phyloP scores from a whole-genome alignment of 768 basidiomycete species.

The Hemileccinum rubropunctum region DNA sequence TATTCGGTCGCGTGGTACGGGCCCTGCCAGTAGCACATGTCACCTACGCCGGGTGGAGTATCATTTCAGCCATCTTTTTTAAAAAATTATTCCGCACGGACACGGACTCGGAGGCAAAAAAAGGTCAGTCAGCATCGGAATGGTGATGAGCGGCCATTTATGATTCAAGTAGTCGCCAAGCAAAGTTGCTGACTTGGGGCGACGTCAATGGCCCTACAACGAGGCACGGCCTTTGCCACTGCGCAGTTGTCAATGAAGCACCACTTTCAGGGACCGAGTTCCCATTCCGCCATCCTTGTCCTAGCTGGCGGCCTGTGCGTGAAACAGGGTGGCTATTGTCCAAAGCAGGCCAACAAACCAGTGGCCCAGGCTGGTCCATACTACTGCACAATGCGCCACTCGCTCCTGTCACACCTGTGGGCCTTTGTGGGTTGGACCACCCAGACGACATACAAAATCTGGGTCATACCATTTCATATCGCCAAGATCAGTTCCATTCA shows the following conservation, averaged over 20 bases:
- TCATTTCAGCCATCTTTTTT: conserved; percentile 8
- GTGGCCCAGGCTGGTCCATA: background rate
- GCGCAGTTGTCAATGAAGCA: conserved; percentile 1
- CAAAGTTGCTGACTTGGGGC: background rate
- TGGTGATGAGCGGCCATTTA: background rate
- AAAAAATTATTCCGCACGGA: background rate
- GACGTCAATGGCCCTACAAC: background rate
- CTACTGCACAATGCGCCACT: conserved; percentile 8
- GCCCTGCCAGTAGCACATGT: background rate
- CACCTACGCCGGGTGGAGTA: background rate
- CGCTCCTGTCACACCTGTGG: background rate
- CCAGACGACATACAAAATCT: conserved; percentile 14
- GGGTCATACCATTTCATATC: background rate
- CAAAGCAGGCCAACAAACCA: background rate
- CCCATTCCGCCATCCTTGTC: background rate
- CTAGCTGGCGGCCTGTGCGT: background rate
- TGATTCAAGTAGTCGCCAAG: background rate
- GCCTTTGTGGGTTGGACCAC: conserved; percentile 7
- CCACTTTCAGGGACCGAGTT: conserved; percentile 1
- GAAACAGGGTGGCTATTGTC: background rate
- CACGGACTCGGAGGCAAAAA: too few species aligned
- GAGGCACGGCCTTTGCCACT: conserved; percentile 8
- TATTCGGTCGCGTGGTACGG: background rate
- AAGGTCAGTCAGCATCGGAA: conserved; percentile 1
- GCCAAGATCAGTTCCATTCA: background rate